These are phyloP conservation scores for Cytospora schulzeri DNA, from an alignment of 2,329 filamentous ascomycete species.

Conservation along the genomic window DNA sequence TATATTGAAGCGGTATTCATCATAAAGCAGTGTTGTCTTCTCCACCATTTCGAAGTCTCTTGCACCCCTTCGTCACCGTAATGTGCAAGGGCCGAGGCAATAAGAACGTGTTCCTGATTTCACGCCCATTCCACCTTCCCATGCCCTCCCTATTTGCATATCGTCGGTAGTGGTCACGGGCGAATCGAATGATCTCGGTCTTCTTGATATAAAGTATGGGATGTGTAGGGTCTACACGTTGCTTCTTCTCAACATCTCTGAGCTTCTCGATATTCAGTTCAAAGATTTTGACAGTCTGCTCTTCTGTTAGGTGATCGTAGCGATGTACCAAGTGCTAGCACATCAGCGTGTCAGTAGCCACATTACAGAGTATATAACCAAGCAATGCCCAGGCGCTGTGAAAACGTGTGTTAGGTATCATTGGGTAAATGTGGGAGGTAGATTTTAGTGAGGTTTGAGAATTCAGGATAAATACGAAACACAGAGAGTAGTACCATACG, in stretches of 20 bases:
- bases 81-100: slow-evolving; percentile 28
- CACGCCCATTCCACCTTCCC: slow-evolving; percentile 38
- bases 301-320: slow-evolving; percentile 31
- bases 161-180: neutral
- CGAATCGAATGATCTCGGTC: slow-evolving; percentile 15
- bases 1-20: no score
- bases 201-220: neutral
- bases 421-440: no score
- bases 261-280: slow-evolving; percentile 15
- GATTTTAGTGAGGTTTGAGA: no score
- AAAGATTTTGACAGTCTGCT: slow-evolving; percentile 22
- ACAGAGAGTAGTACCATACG: no score
- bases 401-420: no score
- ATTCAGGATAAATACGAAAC: no score
- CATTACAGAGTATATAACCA: no score
- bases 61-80: slow-evolving; percentile 1
- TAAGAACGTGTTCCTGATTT: slow-evolving; percentile 41
- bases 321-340: slow-evolving; percentile 36
- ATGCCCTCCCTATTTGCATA: slow-evolving; percentile 9
- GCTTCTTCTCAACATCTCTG: neutral
- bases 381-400: no score
- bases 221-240: slow-evolving; percentile 24
- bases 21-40: no score
- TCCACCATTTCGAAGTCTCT: no score
- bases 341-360: no score